Conservation (phyloP, 1,139 yeast genomes). For the Taiozyma sp. region DNA sequence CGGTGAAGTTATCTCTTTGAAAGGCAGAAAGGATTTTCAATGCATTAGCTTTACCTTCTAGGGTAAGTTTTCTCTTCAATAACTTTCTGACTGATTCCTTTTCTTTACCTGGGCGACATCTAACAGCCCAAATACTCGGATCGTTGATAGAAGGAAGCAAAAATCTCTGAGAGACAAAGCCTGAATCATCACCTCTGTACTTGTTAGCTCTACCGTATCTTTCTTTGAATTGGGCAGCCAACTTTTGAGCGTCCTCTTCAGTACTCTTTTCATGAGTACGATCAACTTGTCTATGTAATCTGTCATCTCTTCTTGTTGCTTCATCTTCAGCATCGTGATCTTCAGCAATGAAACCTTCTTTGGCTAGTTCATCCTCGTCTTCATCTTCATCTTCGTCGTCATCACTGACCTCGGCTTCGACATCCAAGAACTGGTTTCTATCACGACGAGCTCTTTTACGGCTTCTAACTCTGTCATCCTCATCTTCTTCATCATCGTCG, state of each 20-base stretch:
- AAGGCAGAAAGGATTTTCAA: constrained; percentile 82
- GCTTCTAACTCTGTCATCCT: constrained; percentile 43
- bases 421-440: constrained; percentile 92
- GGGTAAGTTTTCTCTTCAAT: constrained; percentile 63
- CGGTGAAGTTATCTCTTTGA: constrained; percentile 90
- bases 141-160: constrained; percentile 94
- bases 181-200: constrained; percentile 83
- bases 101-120: constrained; percentile 92
- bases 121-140: constrained; percentile 93
- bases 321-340: constrained; percentile 65
- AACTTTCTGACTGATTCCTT: constrained; percentile 84
- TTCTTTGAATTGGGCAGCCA: constrained; percentile 90
- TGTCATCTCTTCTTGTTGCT: constrained; percentile 40
- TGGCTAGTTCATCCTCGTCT: constrained; percentile 83
- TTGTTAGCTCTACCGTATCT: constrained; percentile 87
- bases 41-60: constrained; percentile 33
- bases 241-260: constrained; percentile 91
- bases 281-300: constrained; percentile 89
- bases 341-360: constrained; percentile 73
- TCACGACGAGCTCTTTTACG: constrained; percentile 63
- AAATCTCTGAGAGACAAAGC: constrained; percentile 87
- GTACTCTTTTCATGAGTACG: constrained; percentile 85
- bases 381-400: constrained; percentile 96
- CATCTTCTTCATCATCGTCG: constrained; percentile 63
- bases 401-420: constrained; percentile 98